A percentile compares a stretch with the other conserved stretches of the same genome.
Conservation (phyloP, 2,329 filamentous ascomycete species). For the Exophiala oligosperma region DNA sequence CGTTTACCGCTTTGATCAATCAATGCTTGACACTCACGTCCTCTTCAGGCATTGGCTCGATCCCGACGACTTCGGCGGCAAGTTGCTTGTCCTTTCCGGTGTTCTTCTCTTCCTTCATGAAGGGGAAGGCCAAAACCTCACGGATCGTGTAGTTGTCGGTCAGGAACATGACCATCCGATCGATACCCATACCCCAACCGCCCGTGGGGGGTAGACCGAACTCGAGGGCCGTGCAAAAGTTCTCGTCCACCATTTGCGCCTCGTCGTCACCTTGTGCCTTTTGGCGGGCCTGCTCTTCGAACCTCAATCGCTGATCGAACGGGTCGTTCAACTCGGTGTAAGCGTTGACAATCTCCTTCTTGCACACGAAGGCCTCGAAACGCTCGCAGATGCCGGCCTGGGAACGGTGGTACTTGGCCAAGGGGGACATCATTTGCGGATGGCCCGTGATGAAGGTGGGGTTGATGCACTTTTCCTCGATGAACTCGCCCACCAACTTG, state of each 20-base stretch:
- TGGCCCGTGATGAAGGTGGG: constrained; percentile 91
- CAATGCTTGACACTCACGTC: constrained; percentile 7
- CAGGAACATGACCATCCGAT: constrained; percentile 92
- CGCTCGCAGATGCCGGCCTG: constrained; percentile 87
- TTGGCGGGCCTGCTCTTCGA: constrained; percentile 93
- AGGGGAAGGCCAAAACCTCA: constrained; percentile 93
- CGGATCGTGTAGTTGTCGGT: constrained; percentile 95
- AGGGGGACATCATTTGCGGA: constrained; percentile 83
- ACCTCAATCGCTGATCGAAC: constrained; percentile 86
- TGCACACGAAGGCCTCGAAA: constrained; percentile 96
- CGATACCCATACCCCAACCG: constrained; percentile 95
- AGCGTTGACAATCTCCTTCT: constrained; percentile 95
- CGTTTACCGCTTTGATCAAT: not conserved
- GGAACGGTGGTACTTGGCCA: constrained; percentile 90
- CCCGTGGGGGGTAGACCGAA: constrained; percentile 90
- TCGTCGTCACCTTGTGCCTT: constrained; percentile 97
- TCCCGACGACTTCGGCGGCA: constrained; percentile 63
- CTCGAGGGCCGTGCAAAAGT: constrained; percentile 86
- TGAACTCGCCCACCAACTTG: constrained; percentile 89
- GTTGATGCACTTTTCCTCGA: constrained; percentile 91
- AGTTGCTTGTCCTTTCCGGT: constrained; percentile 36
- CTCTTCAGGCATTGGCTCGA: constrained; percentile 34
- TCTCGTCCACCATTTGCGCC: constrained; percentile 93
- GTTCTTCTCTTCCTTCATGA: constrained; percentile 84
- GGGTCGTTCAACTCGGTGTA: constrained; percentile 98